Percentiles rank a stretch among this genome's conserved stretches.
These are phyloP conservation scores for Sphaerulina vaccinii DNA, from an alignment of 2,329 filamentous ascomycete species.

Conservation along the genomic window DNA sequence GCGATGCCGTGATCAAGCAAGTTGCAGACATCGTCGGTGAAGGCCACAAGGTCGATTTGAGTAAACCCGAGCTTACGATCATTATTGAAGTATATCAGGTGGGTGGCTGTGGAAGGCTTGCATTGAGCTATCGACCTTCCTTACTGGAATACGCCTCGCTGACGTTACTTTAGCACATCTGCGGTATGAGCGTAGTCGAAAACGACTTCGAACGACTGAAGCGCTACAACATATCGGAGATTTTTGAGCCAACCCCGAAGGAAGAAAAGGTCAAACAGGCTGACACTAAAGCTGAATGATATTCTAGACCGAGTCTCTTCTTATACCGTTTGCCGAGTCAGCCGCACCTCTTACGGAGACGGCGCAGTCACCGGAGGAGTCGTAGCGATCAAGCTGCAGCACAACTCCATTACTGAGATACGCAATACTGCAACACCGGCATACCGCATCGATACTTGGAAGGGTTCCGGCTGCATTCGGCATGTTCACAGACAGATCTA, in stretches of 20 bases:
- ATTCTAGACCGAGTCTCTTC: not conserved
- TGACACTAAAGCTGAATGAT: not conserved
- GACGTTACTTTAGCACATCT: conserved; percentile 57
- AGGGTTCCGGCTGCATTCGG: not conserved
- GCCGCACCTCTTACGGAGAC: too few species aligned
- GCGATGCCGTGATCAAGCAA: conserved; percentile 68
- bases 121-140: conserved; percentile 4
- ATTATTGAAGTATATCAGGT: conserved; percentile 80
- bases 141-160: conserved; percentile 3
- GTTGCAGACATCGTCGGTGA: conserved; percentile 65
- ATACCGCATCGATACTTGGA: not conserved
- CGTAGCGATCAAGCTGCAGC: not conserved
- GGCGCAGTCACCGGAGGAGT: too few species aligned
- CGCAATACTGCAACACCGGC: not conserved
- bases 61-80: conserved; percentile 73
- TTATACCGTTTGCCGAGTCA: not conserved
- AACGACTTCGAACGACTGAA: conserved; percentile 72
- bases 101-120: conserved; percentile 36
- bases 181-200: conserved; percentile 76
- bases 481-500: not conserved
- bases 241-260: conserved; percentile 57
- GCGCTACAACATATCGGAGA: conserved; percentile 73
- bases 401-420: not conserved
- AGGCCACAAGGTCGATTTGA: conserved; percentile 74
- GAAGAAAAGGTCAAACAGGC: conserved; percentile 23